These are phyloP conservation scores for Xerocomellus intermedius DNA, from an alignment of 768 basidiomycete genomes.

Conservation along the genomic window DNA sequence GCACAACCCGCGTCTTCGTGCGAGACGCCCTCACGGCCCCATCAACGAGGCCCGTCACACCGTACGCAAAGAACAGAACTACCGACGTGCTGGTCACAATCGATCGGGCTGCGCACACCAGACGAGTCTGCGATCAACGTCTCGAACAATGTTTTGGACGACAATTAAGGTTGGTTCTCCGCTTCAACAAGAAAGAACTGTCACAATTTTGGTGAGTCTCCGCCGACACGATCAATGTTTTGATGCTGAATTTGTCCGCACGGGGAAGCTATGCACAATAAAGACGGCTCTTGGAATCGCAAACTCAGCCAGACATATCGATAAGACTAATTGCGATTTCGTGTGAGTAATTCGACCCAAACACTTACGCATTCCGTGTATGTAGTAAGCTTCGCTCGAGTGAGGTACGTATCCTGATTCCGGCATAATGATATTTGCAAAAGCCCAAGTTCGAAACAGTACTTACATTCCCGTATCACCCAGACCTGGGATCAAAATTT, in stretches of 20 bases:
- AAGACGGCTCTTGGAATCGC: no score
- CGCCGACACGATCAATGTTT: not conserved
- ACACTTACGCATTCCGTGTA: not conserved
- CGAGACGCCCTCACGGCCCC: no score
- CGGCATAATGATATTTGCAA: not conserved
- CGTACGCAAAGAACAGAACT: no score
- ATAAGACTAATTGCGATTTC: no score
- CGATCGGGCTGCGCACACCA: no score
- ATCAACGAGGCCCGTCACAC: not conserved
- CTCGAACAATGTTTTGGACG: not conserved
- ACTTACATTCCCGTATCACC: not conserved
- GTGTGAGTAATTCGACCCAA: no score
- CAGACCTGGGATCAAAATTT: no score
- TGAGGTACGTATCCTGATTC: not conserved
- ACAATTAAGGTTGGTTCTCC: constrained; percentile 5
- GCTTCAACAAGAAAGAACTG: not conserved
- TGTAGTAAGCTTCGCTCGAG: not conserved
- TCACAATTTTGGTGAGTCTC: not conserved
- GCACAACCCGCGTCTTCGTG: not conserved
- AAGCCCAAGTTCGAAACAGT: not conserved
- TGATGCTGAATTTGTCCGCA: no score
- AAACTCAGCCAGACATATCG: no score
- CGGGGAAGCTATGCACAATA: no score
- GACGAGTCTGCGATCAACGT: not conserved
- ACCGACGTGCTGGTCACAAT: no score